These are phyloP conservation scores for Diphasiastrum complanatum DNA, from an alignment of 83 land plant genomes.

Conservation along the genomic window DNA sequence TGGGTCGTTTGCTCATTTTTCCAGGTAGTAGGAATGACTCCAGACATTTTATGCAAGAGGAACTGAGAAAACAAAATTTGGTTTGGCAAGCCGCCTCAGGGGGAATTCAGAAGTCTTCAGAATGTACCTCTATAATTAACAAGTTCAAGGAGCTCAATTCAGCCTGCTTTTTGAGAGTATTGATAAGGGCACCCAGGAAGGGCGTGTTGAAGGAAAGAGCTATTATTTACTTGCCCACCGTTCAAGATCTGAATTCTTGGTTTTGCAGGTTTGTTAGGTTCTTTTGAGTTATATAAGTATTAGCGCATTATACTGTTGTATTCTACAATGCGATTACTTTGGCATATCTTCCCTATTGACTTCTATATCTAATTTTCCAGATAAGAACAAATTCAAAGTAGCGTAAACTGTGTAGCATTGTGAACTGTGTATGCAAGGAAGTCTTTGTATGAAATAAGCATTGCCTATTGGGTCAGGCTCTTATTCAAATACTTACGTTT, in stretches of 20 bases:
- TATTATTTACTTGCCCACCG: constrained; percentile 45
- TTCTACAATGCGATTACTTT: too few species aligned
- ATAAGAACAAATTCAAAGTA: too few species aligned
- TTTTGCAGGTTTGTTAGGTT: constrained; percentile 29
- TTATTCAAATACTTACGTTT: too few species aligned
- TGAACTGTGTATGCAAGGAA: too few species aligned
- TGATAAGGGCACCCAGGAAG: constrained; percentile 43
- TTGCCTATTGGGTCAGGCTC: too few species aligned
- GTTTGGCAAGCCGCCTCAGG: not conserved
- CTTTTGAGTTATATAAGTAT: too few species aligned
- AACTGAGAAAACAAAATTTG: not conserved
- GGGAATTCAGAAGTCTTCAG: not conserved
- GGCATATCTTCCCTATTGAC: too few species aligned
- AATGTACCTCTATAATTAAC: not conserved
- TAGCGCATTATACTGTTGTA: too few species aligned
- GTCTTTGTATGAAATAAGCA: too few species aligned
- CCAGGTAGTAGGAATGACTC: constrained; percentile 23
- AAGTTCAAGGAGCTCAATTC: too few species aligned
- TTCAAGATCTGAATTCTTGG: constrained; percentile 36
- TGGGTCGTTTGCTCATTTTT: constrained; percentile 26
- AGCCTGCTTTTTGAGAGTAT: constrained; percentile 43
- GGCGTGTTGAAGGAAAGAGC: constrained; percentile 67
- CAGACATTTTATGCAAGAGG: constrained; percentile 3
- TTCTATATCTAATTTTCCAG: too few species aligned
- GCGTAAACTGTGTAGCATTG: too few species aligned